phyloP scores from a whole-genome alignment of 225 moss, liverwort and hornwort genomes.

The Lunularia cruciata region DNA sequence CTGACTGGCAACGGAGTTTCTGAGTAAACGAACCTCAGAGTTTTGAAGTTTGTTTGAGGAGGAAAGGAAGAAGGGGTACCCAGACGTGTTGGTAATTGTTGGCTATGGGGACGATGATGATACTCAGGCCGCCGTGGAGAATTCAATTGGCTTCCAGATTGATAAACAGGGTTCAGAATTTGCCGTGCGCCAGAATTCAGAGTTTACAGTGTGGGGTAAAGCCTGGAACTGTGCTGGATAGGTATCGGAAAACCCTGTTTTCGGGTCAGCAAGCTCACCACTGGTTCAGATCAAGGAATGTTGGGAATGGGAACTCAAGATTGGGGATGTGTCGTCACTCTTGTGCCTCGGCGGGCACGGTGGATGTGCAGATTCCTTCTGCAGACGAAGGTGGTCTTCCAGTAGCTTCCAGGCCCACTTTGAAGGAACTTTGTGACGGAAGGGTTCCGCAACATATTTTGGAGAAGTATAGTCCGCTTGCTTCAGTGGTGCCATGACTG shows the following conservation, averaged over 20 bases:
- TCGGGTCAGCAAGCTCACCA: not conserved
- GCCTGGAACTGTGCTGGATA: not conserved
- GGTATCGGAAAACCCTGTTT: not conserved
- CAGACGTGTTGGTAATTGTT: not conserved
- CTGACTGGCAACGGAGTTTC: no score
- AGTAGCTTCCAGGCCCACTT: slow-evolving; percentile 25
- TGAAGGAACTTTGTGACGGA: slow-evolving; percentile 41
- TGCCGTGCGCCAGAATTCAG: not conserved
- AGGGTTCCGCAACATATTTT: slow-evolving; percentile 39
- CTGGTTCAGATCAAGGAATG: not conserved
- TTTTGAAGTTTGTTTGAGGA: not conserved
- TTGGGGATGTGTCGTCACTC: not conserved
- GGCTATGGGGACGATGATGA: slow-evolving; percentile 10
- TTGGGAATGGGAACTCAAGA: not conserved
- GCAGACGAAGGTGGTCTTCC: slow-evolving; percentile 27
- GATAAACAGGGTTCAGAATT: not conserved
- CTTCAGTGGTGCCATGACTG: slow-evolving; percentile 15
- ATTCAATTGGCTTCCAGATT: not conserved
- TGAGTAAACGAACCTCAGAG: not conserved
- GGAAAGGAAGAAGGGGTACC: not conserved
- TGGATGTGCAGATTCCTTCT: slow-evolving; percentile 5
- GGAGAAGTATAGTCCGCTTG: slow-evolving; percentile 28
- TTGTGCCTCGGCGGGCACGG: slow-evolving; percentile 17
- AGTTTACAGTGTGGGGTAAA: not conserved
- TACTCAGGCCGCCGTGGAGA: not conserved